These are phyloP conservation scores for Periconia macrospinosa DNA, from an alignment of 2,329 filamentous ascomycete species.

Conservation along the genomic window DNA sequence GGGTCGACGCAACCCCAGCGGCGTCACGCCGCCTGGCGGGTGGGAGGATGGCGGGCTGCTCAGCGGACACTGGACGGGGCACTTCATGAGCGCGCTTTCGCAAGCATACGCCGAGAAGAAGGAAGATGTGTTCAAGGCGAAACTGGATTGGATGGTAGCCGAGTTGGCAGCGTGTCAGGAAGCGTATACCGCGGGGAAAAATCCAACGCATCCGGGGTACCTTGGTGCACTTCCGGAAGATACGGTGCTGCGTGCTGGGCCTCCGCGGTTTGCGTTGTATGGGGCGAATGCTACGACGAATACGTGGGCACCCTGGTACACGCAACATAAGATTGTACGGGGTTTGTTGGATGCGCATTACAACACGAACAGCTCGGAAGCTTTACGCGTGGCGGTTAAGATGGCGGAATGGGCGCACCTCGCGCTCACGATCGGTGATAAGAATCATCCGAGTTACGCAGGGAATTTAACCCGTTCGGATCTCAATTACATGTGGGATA, in stretches of 20 bases:
- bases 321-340: constrained; percentile 18
- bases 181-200: constrained; percentile 7
- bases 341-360: constrained; percentile 17
- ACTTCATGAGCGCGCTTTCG: constrained; percentile 15
- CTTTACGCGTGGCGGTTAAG: constrained; percentile 15
- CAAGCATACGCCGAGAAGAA: constrained; percentile 15
- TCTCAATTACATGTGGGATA: constrained; percentile 20
- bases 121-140: constrained; percentile 11
- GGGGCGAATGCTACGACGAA: constrained; percentile 9
- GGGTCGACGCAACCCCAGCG: constrained; percentile 13
- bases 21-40: constrained; percentile 10
- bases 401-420: constrained; percentile 19
- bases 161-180: constrained; percentile 15
- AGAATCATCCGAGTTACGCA: constrained; percentile 14
- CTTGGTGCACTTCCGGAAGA: constrained; percentile 16
- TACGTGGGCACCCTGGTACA: constrained; percentile 20
- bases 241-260: constrained; percentile 14
- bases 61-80: constrained; percentile 16
- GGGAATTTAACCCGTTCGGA: constrained; percentile 16
- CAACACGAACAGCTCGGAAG: constrained; percentile 16
- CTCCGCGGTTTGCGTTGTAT: constrained; percentile 16
- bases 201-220: constrained; percentile 14
- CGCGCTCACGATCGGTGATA: constrained; percentile 13
- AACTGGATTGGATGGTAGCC: constrained; percentile 17
- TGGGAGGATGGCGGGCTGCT: constrained; percentile 18